These are phyloP conservation scores for Tricholoma flavovirens DNA, from an alignment of 768 basidiomycete species.

Conservation along the genomic window DNA sequence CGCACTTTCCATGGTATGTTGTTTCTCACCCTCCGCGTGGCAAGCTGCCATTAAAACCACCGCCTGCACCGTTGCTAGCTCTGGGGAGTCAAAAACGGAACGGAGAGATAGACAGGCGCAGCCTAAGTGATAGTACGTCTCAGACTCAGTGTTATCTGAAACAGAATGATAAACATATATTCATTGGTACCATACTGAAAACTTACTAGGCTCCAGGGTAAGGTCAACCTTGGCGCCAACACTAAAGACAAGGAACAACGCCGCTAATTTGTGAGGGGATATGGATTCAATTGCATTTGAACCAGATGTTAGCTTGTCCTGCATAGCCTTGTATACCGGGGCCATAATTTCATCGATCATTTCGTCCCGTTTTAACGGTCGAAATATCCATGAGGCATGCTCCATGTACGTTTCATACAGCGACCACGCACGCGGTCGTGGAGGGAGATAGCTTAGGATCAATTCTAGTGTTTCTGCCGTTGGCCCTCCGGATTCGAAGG, in stretches of 20 bases:
- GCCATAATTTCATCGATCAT: conserved; percentile 61
- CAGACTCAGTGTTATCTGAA: conserved; percentile 39
- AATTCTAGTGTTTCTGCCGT: conserved; percentile 35
- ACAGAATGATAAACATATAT: neutral
- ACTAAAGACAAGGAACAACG: conserved; percentile 51
- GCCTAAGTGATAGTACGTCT: conserved; percentile 41
- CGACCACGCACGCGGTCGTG: conserved; percentile 57
- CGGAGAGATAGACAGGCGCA: conserved; percentile 40
- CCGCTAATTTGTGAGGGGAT: conserved; percentile 47
- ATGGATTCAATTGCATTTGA: conserved; percentile 24
- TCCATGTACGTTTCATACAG: conserved; percentile 68
- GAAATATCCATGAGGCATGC: conserved; percentile 57
- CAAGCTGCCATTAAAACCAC: conserved; percentile 37
- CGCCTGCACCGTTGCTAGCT: conserved; percentile 47
- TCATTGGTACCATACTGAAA: neutral
- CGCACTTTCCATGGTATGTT: conserved; percentile 41
- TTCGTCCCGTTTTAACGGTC: conserved; percentile 61
- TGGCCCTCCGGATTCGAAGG: conserved; percentile 38
- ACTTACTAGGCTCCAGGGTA: conserved; percentile 50
- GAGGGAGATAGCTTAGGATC: conserved; percentile 45
- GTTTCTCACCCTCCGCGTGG: conserved; percentile 36
- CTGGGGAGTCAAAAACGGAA: conserved; percentile 46
- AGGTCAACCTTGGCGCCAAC: conserved; percentile 55
- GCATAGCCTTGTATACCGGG: conserved; percentile 54
- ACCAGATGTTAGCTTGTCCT: conserved; percentile 29